Base-by-base conservation (phyloP, 1,284 basidiomycete species). In the Ustilago xerochloae region DNA sequence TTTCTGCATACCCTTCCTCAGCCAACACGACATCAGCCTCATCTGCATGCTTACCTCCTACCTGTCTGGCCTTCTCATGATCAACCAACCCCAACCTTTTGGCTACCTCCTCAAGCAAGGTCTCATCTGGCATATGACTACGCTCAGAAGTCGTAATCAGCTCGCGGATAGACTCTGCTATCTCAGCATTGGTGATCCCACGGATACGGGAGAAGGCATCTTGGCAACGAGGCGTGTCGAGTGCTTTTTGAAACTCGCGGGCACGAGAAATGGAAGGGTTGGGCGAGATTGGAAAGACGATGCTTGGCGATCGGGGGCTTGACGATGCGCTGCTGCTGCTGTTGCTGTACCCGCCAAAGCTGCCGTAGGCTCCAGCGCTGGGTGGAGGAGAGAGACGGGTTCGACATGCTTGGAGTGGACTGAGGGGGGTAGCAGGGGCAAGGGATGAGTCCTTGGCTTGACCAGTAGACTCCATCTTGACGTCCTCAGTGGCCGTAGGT, bases 241-340 rank as follows among this genome's bases (percentile, higher is more conserved):
- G 54, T 0, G 50, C 32, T 20, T 65, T 62, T 5, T 39, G 39
- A 13, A 74, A 54, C 30, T 65, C 59, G 2, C 35, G 39, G 2
- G 65, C 65, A 4, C 71, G 61, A 12, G 65, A 69, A n/a, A 74
- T 52, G n/a, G 65, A 53, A 0, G 71, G 48, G 12, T 68, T 68
- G 15, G 71, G 58, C 22, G 65, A 65, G 51, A 74, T 74, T 6
- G 71, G 71, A 24, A 74, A 74, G 2, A 74, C 71, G 9, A 74
- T 61, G 32, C 57, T 65, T 2, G 65, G 65, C 32, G 65, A 65
- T 0, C 65, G 58, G 2, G 59, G 65, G 29, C 58, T 58, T n/a
- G 5, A 24, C 22, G 22, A 12, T 28, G 35, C 35, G 35, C 20
- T 36, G 28, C 35, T 35, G 35, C 15, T 36, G 29, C 20, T 30